Conservation (phyloP, 2,329 filamentous ascomycete species). For the Xylariaceae sp. region DNA sequence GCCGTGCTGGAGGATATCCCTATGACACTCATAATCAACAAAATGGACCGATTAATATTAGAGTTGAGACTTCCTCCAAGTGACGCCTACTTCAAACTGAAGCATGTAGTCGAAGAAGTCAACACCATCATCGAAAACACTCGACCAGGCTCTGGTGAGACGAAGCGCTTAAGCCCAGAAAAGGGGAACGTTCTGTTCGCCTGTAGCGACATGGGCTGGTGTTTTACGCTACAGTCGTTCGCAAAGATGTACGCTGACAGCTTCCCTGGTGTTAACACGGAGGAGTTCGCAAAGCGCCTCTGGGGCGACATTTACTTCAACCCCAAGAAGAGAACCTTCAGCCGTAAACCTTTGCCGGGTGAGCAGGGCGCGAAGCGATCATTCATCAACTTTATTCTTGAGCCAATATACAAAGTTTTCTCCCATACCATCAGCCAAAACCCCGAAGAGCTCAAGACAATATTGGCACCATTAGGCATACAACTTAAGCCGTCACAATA, state of each 20-base stretch:
- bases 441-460: slow-evolving; percentile 80
- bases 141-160: slow-evolving; percentile 79
- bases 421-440: slow-evolving; percentile 93
- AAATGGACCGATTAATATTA: slow-evolving; percentile 93
- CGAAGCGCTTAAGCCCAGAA: slow-evolving; percentile 85
- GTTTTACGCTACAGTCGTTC: slow-evolving; percentile 92
- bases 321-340: slow-evolving; percentile 86
- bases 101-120: slow-evolving; percentile 97
- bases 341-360: slow-evolving; percentile 71
- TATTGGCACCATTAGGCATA: slow-evolving; percentile 81
- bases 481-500: slow-evolving; percentile 89
- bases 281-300: slow-evolving; percentile 82
- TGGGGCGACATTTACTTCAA: slow-evolving; percentile 99
- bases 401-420: slow-evolving; percentile 97
- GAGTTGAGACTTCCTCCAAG: slow-evolving; percentile 92
- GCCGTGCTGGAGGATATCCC: slow-evolving; percentile 89
- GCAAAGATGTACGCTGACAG: slow-evolving; percentile 94
- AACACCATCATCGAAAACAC: slow-evolving; percentile 94
- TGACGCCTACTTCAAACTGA: slow-evolving; percentile 98
- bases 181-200: slow-evolving; percentile 98
- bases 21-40: slow-evolving; percentile 90
- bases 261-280: slow-evolving; percentile 79
- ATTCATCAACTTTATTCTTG: slow-evolving; percentile 93
- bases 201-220: slow-evolving; percentile 93
- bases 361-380: slow-evolving; percentile 83